These are phyloP conservation scores for Penicillium crustosum DNA, from an alignment of 2,329 filamentous ascomycete species.

Conservation along the genomic window DNA sequence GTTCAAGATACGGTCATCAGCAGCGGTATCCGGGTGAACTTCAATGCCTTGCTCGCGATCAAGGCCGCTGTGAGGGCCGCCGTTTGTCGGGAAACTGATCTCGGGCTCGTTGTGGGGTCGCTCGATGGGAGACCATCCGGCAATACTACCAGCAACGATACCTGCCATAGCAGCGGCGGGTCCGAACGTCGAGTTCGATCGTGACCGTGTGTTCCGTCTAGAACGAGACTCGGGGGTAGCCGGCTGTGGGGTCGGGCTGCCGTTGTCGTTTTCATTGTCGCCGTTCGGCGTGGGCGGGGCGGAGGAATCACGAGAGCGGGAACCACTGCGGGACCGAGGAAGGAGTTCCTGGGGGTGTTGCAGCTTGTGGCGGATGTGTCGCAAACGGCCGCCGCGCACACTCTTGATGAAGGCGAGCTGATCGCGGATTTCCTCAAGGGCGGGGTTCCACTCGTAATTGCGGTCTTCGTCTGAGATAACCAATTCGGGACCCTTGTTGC, in stretches of 20 bases:
- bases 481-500: slow-evolving; percentile 44
- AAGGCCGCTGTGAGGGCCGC: slow-evolving; percentile 38
- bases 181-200: slow-evolving; percentile 59
- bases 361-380: slow-evolving; percentile 60
- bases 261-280: slow-evolving; percentile 52
- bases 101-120: slow-evolving; percentile 27
- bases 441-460: slow-evolving; percentile 58
- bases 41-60: slow-evolving; percentile 47
- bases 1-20: slow-evolving; percentile 47
- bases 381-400: slow-evolving; percentile 62
- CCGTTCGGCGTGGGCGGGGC: slow-evolving; percentile 57
- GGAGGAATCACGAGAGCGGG: slow-evolving; percentile 45
- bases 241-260: slow-evolving; percentile 41
- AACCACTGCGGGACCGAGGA: slow-evolving; percentile 45
- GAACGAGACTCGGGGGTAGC: slow-evolving; percentile 56
- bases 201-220: slow-evolving; percentile 53
- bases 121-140: slow-evolving; percentile 64
- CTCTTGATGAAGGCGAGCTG: slow-evolving; percentile 64
- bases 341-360: slow-evolving; percentile 55
- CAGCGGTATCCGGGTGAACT: slow-evolving; percentile 48
- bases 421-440: slow-evolving; percentile 62
- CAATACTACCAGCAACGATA: slow-evolving; percentile 64
- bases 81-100: slow-evolving; percentile 39
- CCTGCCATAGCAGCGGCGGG: slow-evolving; percentile 65
- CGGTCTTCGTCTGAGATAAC: slow-evolving; percentile 49